These are phyloP conservation scores for Termitomyces sp. DNA, from an alignment of 768 basidiomycete genomes.

Conservation along the genomic window DNA sequence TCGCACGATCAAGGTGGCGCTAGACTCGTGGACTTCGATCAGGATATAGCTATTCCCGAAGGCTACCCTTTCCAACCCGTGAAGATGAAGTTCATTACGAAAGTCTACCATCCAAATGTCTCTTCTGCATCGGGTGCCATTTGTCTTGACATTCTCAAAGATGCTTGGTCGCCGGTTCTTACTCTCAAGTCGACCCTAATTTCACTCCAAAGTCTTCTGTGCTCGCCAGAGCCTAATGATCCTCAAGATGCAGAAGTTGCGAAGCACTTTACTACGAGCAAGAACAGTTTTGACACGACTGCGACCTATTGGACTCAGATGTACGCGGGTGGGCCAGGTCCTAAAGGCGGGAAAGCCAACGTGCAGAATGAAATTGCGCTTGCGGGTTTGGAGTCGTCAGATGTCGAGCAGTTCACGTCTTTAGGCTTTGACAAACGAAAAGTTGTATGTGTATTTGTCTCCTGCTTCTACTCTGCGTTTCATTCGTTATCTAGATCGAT, in stretches of 20 bases:
- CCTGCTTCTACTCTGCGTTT: conserved; percentile 3
- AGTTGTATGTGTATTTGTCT: conserved; percentile 59
- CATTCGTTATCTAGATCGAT: conserved; percentile 56
- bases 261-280: conserved; percentile 91
- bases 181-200: conserved; percentile 96
- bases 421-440: conserved; percentile 80
- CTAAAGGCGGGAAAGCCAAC: conserved; percentile 46
- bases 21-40: conserved; percentile 1
- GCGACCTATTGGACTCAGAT: conserved; percentile 92
- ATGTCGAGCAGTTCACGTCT: conserved; percentile 79
- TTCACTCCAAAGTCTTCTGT: conserved; percentile 88
- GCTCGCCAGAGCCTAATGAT: conserved; percentile 92
- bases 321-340: conserved; percentile 74
- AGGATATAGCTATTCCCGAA: conserved; percentile 93
- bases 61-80: conserved; percentile 91
- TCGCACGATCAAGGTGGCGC: conserved; percentile 1
- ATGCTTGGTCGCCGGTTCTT: conserved; percentile 93
- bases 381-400: conserved; percentile 78
- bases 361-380: conserved; percentile 55
- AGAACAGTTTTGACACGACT: conserved; percentile 83
- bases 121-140: conserved; percentile 94
- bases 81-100: conserved; percentile 98
- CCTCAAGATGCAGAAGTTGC: conserved; percentile 98
- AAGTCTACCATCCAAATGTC: conserved; percentile 94
- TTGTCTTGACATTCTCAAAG: conserved; percentile 83